Evolutionary conservation across 2,329 filamentous ascomycete species (phyloP).

Genomic region (Aspergillus pseudoglaucus): DNA sequence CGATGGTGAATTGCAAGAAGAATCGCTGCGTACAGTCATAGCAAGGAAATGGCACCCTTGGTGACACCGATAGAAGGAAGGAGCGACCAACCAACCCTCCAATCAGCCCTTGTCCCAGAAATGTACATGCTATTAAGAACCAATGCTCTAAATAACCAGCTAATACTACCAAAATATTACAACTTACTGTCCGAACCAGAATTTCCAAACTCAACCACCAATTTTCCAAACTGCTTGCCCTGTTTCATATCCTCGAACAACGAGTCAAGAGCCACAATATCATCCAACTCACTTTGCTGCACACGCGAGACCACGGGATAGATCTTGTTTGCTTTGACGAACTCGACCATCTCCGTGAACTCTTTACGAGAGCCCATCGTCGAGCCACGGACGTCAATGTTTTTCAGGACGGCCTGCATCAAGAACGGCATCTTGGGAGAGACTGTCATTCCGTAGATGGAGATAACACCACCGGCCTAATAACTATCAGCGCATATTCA

Average conservation of each 20-base stretch:
- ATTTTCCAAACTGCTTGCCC: constrained; percentile 82
- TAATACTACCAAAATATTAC: constrained; percentile 9
- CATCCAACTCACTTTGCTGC: constrained; percentile 61
- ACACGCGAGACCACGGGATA: constrained; percentile 70
- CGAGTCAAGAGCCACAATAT: constrained; percentile 69
- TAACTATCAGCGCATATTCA: constrained; percentile 10
- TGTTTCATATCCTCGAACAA: constrained; percentile 85
- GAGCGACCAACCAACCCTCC: neutral
- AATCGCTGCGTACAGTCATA: neutral
- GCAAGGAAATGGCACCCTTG: neutral
- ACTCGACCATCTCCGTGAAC: constrained; percentile 83
- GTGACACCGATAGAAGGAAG: neutral
- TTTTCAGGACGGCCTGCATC: constrained; percentile 78
- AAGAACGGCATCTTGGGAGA: constrained; percentile 77
- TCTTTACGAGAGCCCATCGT: constrained; percentile 91
- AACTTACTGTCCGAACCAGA: constrained; percentile 32
- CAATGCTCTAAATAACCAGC: too few species aligned
- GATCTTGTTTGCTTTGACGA: constrained; percentile 68
- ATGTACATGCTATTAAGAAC: too few species aligned
- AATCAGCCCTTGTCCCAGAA: too few species aligned
- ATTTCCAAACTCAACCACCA: constrained; percentile 66
- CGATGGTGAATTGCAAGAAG: neutral
- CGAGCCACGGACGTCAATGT: constrained; percentile 76
- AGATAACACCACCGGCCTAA: constrained; percentile 70
- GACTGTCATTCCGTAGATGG: constrained; percentile 86